Base-by-base conservation (phyloP, 2,329 filamentous ascomycete species). In the Colletotrichum sp. region DNA sequence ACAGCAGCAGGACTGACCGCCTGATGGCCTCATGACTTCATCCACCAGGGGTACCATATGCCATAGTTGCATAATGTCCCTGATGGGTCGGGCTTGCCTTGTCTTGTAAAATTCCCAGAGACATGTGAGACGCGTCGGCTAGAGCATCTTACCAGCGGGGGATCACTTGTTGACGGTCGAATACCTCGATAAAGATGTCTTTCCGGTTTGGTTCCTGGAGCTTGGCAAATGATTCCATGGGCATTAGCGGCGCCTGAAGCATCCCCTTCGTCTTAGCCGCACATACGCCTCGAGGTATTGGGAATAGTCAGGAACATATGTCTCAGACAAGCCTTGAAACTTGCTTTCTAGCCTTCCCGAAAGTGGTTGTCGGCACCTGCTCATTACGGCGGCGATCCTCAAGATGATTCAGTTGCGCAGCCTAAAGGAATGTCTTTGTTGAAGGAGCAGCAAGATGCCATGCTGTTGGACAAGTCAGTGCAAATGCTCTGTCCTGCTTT, bases 291-390 rank as follows among this genome's bases (percentile, higher is more conserved):
- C 30, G 26, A 66, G 44, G 71, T 72, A 57, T 75, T 76, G 71
- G 75, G 60, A 71, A 75, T 76, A 75, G 75, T 75, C 75, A 76
- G 75, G 75, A 76, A 76, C 71, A 76, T 34, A 18, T 76, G 75
- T 71, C 75, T 71, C 71, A 75, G 66, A 76, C 71, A 71, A 66
- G 75, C 75, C 49, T 71, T 66, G 75, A 57, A 57, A 71, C 30
- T 28, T 75, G 71, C 71, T 75, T 75, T 36, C 57, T 66, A 39
- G 65, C 71, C 24, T 70, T 75, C 60, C 59, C 57, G 39, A 49
- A 69, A 64, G 62, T 65, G 64, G 32, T 63, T 60, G 26, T 28
- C 60, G 71, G 36, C 73, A 69, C 59, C 65, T 70, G 34, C 65
- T 75, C 57, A 32, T 60, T 62, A 30, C 30, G 65, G 28, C 44